Evolutionary conservation across 73 alveolate species (phyloP).

Genomic region (Symbiodinium pilosum): DNA sequence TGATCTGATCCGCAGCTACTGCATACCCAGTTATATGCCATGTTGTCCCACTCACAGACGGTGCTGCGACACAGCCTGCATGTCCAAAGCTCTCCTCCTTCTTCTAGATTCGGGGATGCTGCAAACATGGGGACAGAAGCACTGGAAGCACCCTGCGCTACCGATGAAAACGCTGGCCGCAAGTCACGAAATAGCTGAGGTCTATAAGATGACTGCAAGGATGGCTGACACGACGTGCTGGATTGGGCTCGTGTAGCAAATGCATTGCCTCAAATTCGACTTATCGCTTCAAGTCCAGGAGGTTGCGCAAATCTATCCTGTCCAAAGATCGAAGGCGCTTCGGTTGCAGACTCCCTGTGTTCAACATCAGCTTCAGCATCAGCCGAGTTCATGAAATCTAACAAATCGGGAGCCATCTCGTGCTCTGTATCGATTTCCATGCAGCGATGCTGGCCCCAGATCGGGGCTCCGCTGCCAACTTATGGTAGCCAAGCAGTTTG

Average conservation of each 20-base stretch:
- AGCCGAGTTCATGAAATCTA: no score
- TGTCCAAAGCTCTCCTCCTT: neutral
- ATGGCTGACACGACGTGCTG: no score
- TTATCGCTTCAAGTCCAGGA: neutral
- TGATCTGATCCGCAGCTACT: neutral
- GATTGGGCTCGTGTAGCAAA: no score
- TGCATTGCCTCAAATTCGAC: neutral
- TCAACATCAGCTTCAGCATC: no score
- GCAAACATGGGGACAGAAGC: neutral
- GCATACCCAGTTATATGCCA: neutral
- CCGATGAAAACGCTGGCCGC: neutral
- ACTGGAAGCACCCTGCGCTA: neutral
- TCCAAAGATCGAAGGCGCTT: neutral
- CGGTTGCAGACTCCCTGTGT: no score
- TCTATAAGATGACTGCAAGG: no score
- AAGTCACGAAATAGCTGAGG: neutral
- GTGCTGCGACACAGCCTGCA: neutral
- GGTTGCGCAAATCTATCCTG: neutral
- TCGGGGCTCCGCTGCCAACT: constrained; percentile 7
- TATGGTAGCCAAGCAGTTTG: neutral
- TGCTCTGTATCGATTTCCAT: neutral
- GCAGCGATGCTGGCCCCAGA: neutral
- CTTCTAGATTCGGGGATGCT: neutral
- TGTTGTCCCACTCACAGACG: neutral
- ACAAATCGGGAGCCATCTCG: neutral